Percentiles rank a stretch among this genome's conserved stretches.
Conservation (phyloP, 805 yeast genomes). For the Hyphopichia homilentoma region DNA sequence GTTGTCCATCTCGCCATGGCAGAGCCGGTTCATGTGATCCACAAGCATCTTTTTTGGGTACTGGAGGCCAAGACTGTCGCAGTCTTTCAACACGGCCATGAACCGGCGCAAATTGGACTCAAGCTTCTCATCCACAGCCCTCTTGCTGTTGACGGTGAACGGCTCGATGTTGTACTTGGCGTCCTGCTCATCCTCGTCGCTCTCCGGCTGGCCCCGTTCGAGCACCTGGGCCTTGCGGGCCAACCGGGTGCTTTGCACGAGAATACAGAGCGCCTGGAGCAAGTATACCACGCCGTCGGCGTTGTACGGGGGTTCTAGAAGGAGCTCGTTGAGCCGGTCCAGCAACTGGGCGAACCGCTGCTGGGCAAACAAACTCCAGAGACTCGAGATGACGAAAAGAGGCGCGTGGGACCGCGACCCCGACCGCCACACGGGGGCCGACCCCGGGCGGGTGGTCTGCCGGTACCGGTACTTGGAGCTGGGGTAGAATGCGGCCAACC, state of each 20-base stretch:
- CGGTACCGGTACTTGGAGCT: conserved; percentile 4
- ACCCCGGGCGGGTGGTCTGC: conserved; percentile 1
- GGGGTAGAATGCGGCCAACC: conserved; percentile 30
- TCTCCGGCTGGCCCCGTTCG: conserved; percentile 1
- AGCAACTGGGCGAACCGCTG: conserved; percentile 31
- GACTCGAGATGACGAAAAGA: conserved; percentile 32
- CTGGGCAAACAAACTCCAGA: conserved; percentile 40
- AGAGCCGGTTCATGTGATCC: background rate
- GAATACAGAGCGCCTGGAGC: conserved; percentile 26
- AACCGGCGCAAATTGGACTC: conserved; percentile 1
- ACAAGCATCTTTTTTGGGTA: background rate
- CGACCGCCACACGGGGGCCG: conserved; percentile 37
- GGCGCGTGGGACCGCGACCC: conserved; percentile 42
- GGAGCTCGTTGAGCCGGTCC: conserved; percentile 31
- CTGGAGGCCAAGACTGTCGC: background rate
- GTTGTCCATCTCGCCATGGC: no score
- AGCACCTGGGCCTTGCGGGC: background rate
- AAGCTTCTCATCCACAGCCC: background rate
- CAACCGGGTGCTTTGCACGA: conserved; percentile 20
- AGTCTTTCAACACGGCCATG: background rate
- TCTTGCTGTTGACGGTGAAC: background rate
- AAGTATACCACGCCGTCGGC: conserved; percentile 40
- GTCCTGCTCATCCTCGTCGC: conserved; percentile 6
- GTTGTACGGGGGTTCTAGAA: conserved; percentile 41
- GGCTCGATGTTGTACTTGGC: background rate